These are phyloP conservation scores for Exserohilum rostratum DNA, from an alignment of 2,329 filamentous ascomycete species.

Conservation along the genomic window DNA sequence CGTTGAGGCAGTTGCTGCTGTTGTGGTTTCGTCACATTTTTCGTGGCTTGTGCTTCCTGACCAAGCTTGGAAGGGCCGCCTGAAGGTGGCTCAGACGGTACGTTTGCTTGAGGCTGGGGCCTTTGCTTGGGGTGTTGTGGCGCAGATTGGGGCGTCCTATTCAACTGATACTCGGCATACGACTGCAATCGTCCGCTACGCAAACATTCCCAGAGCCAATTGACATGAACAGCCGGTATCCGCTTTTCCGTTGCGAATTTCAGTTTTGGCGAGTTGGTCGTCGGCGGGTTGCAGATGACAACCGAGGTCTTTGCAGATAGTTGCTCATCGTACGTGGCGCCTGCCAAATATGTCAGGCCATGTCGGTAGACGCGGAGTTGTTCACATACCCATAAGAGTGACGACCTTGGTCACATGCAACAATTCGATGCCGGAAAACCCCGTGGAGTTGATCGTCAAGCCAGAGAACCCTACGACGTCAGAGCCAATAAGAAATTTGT, in stretches of 20 bases:
- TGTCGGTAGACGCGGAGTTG: slow-evolving; percentile 2
- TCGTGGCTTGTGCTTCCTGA: slow-evolving; percentile 27
- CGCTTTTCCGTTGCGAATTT: slow-evolving; percentile 75
- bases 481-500: slow-evolving; percentile 16
- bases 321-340: slow-evolving; percentile 80
- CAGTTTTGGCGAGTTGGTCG: slow-evolving; percentile 74
- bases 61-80: slow-evolving; percentile 29
- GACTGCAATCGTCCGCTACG: slow-evolving; percentile 56
- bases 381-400: slow-evolving; percentile 66
- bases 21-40: slow-evolving; percentile 20
- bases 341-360: slow-evolving; percentile 43
- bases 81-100: slow-evolving; percentile 27
- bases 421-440: slow-evolving; percentile 82
- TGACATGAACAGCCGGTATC: slow-evolving; percentile 78
- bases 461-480: slow-evolving; percentile 63
- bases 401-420: slow-evolving; percentile 82
- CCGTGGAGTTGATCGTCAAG: slow-evolving; percentile 79
- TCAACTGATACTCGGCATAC: slow-evolving; percentile 52
- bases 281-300: slow-evolving; percentile 70
- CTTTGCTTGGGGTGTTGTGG: slow-evolving; percentile 20
- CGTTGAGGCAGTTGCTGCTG: slow-evolving; percentile 18
- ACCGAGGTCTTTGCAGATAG: slow-evolving; percentile 75
- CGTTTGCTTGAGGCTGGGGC: slow-evolving; percentile 20
- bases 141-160: slow-evolving; percentile 21
- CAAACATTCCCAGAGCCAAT: slow-evolving; percentile 88